These are phyloP conservation scores for Dichomitus squalens DNA, from an alignment of 1,284 basidiomycete species.

Conservation along the genomic window DNA sequence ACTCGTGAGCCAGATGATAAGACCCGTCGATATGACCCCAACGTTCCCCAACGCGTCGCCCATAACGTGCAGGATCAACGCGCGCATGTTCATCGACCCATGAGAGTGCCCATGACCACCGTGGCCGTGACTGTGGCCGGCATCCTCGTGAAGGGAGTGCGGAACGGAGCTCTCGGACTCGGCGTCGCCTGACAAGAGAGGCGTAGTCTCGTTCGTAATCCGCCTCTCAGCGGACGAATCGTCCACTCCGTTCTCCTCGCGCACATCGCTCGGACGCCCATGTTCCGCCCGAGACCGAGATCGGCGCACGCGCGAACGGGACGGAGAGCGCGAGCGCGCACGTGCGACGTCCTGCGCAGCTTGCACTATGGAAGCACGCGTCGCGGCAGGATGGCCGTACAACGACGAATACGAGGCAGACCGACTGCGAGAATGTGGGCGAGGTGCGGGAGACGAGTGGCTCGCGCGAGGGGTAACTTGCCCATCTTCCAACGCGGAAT, in stretches of 20 bases:
- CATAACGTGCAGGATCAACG: constrained; percentile 91
- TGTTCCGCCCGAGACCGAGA: constrained; percentile 32
- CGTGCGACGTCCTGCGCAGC: constrained; percentile 82
- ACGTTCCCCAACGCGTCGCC: constrained; percentile 98
- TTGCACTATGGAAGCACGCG: constrained; percentile 86
- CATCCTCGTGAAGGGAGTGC: constrained; percentile 13
- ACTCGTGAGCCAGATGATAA: constrained; percentile 86
- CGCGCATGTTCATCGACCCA: constrained; percentile 97
- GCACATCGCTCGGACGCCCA: constrained; percentile 18
- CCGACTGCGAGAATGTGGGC: constrained; percentile 39
- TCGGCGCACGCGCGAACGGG: constrained; percentile 22
- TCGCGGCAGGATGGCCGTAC: constrained; percentile 85
- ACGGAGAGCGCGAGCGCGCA: constrained; percentile 53
- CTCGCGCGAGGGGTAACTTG: constrained; percentile 26
- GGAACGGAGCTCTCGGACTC: constrained; percentile 24
- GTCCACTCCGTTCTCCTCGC: constrained; percentile 14
- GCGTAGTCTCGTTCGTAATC: constrained; percentile 27
- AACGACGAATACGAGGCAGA: constrained; percentile 62
- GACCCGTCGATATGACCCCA: constrained; percentile 94
- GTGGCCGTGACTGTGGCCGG: constrained; percentile 17
- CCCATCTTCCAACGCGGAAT: constrained; percentile 17
- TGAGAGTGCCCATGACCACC: constrained; percentile 58
- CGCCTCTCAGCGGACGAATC: constrained; percentile 7
- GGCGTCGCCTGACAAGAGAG: constrained; percentile 23
- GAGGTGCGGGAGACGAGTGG: constrained; percentile 14